phyloP scores from a whole-genome alignment of 177 flowering plant species.

The Tripterygium wilfordii region DNA sequence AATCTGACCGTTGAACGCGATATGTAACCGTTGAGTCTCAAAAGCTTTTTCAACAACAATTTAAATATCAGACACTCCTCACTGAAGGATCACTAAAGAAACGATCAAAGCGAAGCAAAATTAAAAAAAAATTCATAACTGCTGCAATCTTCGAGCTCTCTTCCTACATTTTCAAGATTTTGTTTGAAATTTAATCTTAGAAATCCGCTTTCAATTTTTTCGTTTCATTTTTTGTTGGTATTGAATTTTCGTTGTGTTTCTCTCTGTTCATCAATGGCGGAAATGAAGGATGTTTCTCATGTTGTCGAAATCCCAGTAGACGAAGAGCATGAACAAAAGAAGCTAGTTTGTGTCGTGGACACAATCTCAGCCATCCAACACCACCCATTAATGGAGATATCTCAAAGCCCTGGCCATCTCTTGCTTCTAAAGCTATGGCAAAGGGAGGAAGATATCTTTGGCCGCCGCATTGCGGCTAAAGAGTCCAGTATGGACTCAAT shows the following conservation, averaged over 20 bases:
- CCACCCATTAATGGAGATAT: constrained; percentile 88
- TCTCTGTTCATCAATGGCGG: constrained; percentile 36
- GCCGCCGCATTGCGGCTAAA: constrained; percentile 35
- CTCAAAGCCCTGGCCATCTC: constrained; percentile 85
- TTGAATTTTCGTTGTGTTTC: background rate
- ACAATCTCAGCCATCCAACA: constrained; percentile 45
- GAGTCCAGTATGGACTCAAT: constrained; percentile 55
- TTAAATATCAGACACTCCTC: constrained; percentile 10
- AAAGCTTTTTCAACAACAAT: constrained; percentile 1
- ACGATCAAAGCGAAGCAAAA: constrained; percentile 1
- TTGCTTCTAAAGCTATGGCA: constrained; percentile 92
- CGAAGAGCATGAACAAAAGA: constrained; percentile 43
- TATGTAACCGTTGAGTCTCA: constrained; percentile 13
- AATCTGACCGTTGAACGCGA: constrained; percentile 17
- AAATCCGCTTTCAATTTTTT: background rate
- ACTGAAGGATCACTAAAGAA: too few relatives aligned
- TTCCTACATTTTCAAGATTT: too few relatives aligned
- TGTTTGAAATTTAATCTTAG: too few relatives aligned
- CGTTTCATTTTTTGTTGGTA: background rate
- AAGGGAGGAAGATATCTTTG: constrained; percentile 66
- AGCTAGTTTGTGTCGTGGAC: constrained; percentile 10
- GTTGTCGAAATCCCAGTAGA: constrained; percentile 73
- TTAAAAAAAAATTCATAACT: too few relatives aligned
- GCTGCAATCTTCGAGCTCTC: constrained; percentile 3
- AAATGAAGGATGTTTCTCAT: constrained; percentile 48